These are phyloP conservation scores for Fusarium buharicum DNA, from an alignment of 2,329 filamentous ascomycete species.

Conservation along the genomic window DNA sequence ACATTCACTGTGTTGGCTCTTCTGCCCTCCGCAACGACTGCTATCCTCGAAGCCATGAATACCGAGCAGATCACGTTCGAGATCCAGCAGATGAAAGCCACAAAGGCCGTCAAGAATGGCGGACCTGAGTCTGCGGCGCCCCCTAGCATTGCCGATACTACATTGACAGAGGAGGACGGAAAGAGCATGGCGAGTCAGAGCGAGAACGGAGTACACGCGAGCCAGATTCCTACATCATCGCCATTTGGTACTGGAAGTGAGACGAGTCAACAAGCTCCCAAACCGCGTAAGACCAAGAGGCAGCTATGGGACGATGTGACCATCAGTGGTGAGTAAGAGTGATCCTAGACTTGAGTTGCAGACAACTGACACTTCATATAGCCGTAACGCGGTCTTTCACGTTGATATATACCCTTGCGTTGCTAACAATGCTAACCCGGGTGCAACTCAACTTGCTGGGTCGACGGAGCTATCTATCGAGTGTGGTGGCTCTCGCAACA, in stretches of 20 bases:
- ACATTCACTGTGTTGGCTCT: constrained; percentile 98
- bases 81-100: constrained; percentile 89
- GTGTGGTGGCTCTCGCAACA: constrained; percentile 89
- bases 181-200: constrained; percentile 79
- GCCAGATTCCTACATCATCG: constrained; percentile 72
- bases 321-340: constrained; percentile 78
- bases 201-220: constrained; percentile 85
- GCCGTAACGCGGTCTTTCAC: constrained; percentile 93
- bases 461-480: constrained; percentile 93
- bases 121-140: constrained; percentile 64
- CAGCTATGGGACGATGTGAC: constrained; percentile 98
- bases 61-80: constrained; percentile 94
- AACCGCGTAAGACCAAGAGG: constrained; percentile 79
- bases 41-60: constrained; percentile 86
- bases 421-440: constrained; percentile 90
- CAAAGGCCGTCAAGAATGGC: constrained; percentile 69
- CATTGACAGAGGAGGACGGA: constrained; percentile 83
- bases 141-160: constrained; percentile 73
- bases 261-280: constrained; percentile 54
- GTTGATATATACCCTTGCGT: constrained; percentile 87
- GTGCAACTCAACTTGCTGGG: constrained; percentile 98
- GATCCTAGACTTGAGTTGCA: not conserved
- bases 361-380: constrained; percentile 50
- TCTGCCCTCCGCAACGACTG: constrained; percentile 88
- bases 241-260: constrained; percentile 56